A percentile compares a stretch with the other conserved stretches of the same genome.
These are phyloP conservation scores for Vickermania ingenoplastis DNA, from an alignment of 208 protist genomes.

Conservation along the genomic window DNA sequence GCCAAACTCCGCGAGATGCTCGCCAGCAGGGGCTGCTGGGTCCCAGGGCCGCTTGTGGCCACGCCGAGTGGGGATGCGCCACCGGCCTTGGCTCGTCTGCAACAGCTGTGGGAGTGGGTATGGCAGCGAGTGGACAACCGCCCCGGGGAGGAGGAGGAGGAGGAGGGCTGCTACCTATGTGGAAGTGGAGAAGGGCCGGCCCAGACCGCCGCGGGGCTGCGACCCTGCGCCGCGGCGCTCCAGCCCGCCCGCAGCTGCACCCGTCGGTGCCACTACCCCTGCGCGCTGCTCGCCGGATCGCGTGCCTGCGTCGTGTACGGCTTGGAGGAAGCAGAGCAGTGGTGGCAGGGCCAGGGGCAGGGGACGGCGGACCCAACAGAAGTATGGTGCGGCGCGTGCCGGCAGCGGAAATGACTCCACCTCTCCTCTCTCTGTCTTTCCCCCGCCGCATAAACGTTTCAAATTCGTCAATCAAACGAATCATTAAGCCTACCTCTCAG, in stretches of 20 bases:
- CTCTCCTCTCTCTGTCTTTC: no score
- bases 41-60: not conserved
- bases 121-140: not conserved
- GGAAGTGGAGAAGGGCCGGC: not conserved
- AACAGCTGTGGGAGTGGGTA: not conserved
- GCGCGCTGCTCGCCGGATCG: constrained; percentile 56
- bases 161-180: not conserved
- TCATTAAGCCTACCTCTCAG: no score
- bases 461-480: no score
- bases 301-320: constrained; percentile 43
- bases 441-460: no score
- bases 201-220: not conserved
- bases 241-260: constrained; percentile 7
- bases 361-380: constrained; percentile 10
- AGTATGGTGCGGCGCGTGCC: constrained; percentile 47
- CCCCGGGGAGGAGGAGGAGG: not conserved
- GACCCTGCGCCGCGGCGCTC: not conserved
- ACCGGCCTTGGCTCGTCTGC: constrained; percentile 3
- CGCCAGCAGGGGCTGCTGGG: not conserved
- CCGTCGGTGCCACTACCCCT: constrained; percentile 49
- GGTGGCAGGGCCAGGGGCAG: not conserved
- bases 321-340: constrained; percentile 13
- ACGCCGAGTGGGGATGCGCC: constrained; percentile 1
- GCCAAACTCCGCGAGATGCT: constrained; percentile 8
- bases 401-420: no score